Base-by-base conservation (phyloP, 108 stramenopile genomes). In the Cylindrotheca fusiformis region DNA sequence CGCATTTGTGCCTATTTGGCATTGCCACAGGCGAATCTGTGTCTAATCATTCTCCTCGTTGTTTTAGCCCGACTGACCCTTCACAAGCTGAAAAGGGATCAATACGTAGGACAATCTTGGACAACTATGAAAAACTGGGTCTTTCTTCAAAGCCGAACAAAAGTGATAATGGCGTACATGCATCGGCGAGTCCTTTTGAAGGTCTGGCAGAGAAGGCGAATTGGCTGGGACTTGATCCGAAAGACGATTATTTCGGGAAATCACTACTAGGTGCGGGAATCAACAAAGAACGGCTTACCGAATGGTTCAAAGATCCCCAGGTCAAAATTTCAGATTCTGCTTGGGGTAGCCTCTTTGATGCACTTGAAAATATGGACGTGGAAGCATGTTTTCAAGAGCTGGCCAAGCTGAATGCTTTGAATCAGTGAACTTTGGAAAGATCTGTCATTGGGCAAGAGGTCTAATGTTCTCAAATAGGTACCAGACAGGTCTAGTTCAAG, bases 161-260 rank as follows among this genome's bases (percentile, higher is more conserved):
- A 32, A 87, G 90, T 8, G 92, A 97, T 77, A 97, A 97, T 70
- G 93, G 94, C 44, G 95, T 97, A 33, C 97, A 96, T 65, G 95
- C 94, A 0, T 75, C 72, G 51, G 97, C 97, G 3, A 83, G 81
- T 69, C 94, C 97, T 26, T 94, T 96, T 41, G 97, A 97, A 72
- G 95, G 93, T 17, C 71, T 95, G 17, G 95, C 95, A 3, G 97
- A 97, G 68, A 85, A 89, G 61, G 72, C 77, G 48, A 90, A 90
- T 48, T 93, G 92, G 92, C 74, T 89, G 3, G 82, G 85, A 23
- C 61, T 72, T 14, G 59, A 61, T 32, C 47, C 84, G 30, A 83
- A 86, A 30, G 79, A 73, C 18, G 90, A 91, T 71, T 8, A 65
- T 3, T 91, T 96, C 71, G 95, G 88, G 14, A 84, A 83, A 31